These are phyloP conservation scores for Persicaria tinctoria DNA, from an alignment of 148 eudicot genomes.

Conservation along the genomic window DNA sequence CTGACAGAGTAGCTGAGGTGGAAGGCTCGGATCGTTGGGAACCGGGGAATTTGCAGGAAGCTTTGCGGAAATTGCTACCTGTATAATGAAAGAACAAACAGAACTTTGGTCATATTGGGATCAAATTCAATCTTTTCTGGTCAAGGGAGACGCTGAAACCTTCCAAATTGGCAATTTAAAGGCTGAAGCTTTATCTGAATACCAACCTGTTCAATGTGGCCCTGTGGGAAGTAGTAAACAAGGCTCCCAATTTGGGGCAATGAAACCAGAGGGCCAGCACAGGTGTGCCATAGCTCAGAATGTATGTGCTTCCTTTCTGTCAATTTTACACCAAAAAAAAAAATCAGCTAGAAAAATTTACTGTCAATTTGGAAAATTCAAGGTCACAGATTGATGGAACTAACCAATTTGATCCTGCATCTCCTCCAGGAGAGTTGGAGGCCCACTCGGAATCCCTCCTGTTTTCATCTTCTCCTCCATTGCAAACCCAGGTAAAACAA, in stretches of 20 bases:
- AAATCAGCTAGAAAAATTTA: no score
- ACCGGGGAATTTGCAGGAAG: conserved; percentile 29
- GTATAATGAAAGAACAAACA: conserved; percentile 7
- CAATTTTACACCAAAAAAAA: no score
- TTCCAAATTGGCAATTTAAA: neutral
- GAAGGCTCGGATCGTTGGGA: conserved; percentile 37
- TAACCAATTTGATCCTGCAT: no score
- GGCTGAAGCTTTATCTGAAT: neutral
- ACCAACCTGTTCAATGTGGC: conserved; percentile 62
- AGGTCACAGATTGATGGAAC: no score
- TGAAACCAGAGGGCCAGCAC: conserved; percentile 70
- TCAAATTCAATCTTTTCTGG: no score
- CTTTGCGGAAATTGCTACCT: conserved; percentile 40
- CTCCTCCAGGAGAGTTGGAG: no score
- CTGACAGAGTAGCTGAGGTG: conserved; percentile 40
- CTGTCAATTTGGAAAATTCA: no score
- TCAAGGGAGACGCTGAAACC: no score
- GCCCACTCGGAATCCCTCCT: no score
- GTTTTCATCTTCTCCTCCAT: no score
- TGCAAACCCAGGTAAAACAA: no score
- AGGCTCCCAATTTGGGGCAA: conserved; percentile 51
- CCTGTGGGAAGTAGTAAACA: conserved; percentile 63
- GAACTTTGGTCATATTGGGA: neutral
- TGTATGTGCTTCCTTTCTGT: neutral
- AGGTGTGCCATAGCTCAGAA: conserved; percentile 70